Evolutionary conservation across 345 rosid species (phyloP), one percentile per base, ranked within the genome.

Genomic region (Limnanthes douglasii): DNA sequence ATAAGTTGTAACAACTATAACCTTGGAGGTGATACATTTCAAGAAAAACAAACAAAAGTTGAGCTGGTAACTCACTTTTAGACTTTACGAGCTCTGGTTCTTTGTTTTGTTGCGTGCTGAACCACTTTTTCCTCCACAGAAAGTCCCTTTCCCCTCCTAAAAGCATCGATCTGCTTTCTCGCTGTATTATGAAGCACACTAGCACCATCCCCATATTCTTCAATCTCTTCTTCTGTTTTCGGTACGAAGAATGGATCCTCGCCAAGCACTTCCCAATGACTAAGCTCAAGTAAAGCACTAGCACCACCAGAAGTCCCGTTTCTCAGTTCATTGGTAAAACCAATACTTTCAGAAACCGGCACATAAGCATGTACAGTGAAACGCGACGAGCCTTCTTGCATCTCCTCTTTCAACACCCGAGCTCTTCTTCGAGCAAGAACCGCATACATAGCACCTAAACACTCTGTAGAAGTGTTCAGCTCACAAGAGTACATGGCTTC

Each of bases 401-500:
- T 88, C 60, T 78, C 95, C 61, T 88, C 97, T 56, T 83, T 88
- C 33, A 83, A 56, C n/a, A 88, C 59, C 17, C 51, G 57, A 4
- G 97, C 97, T 48, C 93, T 63, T 54, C 75, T 83, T 50, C 80
- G 60, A 42, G 68, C 59, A 34, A 83, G 78, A 46, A 88, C 95
- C 0, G 73, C 93, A 43, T 78, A 76, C 95, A 73, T 75, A 1
- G 75, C 47, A 21, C 95, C 90, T 43, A 88, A 62, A 48, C 64
- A 60, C 40, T 76, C 80, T 0, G 85, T 59, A 11, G 90, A 70
- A 0, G 95, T 69, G 67, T 75, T 78, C 53, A 83, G 48, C 46
- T 88, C 97, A 34, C 85, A 75, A 53, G 83, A 88, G 57, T 88
- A 83, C 90, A 73, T 64, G n/a, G 90, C 95, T 65, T 86, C 95